Base-by-base conservation (phyloP, 2,329 filamentous ascomycete species). In the Nigrograna mackinnonii region DNA sequence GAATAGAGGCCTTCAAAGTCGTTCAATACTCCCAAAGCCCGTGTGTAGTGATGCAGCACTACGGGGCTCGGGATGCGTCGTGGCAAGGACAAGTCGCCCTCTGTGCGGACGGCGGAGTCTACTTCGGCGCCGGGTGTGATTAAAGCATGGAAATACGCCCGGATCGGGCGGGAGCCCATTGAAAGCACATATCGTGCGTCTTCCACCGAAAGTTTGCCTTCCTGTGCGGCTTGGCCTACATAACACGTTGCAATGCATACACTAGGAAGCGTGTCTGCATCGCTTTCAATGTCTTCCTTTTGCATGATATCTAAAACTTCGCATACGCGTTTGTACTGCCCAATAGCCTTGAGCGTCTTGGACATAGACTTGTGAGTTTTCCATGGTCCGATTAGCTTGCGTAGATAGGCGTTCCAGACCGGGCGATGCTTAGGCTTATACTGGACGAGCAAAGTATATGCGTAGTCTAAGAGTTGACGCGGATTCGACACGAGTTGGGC, bases 11-110 rank as follows among this genome's bases (percentile, higher is more conserved):
- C 81, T 2, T 77, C 68, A 36, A 74, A 73, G 50, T 89, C 82
- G 24, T 77, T 78, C n/a, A 83, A 64, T 39, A 79, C 76, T 1
- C 80, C 85, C 17, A 90, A 69, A 1, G 80, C 76, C 35, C 83
- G 76, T 60, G 90, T 76, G 58, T 87, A 86, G 2, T 73, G 70
- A 52, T 86, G 80, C 1, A 82, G 58, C 26, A 76, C 65, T 16
- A 66, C 66, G 5, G 78, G 75, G 7, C 64, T 62, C 9, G 84
- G 69, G 11, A 71, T 61, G 26, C 72, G 66, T 6, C 76, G 65
- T 2, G 78, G 62, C 6, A 63, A 35, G 6, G 37, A 22, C 14
- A 13, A n/a, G n/a, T n/a, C n/a, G n/a, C n/a, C n/a, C n/a, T n/a
- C n/a, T n/a, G n/a, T n/a, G n/a, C n/a, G n/a, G n/a, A n/a, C n/a